Evolutionary conservation across 306 rosid genomes (phyloP).

Genomic region (Canavalia ensiformis): DNA sequence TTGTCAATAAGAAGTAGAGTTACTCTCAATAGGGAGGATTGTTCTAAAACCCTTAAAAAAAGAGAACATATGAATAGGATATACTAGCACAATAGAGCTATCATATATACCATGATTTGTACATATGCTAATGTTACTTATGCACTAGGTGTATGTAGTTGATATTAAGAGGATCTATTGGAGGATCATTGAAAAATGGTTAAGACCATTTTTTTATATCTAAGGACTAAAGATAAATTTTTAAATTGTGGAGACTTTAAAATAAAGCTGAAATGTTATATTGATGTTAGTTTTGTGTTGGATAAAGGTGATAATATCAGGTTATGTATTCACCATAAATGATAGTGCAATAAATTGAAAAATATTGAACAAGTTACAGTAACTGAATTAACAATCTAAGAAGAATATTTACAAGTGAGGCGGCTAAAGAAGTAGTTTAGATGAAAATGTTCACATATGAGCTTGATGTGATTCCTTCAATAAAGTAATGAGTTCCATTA

Average conservation of each 20-base stretch:
- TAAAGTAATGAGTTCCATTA: background rate
- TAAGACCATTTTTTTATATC: background rate
- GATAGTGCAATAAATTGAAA: background rate
- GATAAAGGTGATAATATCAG: background rate
- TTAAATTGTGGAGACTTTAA: background rate
- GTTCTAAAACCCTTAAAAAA: background rate
- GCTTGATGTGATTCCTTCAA: constrained; percentile 8
- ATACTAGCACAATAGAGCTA: background rate
- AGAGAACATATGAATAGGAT: background rate
- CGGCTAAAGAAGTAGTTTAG: background rate
- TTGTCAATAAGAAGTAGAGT: background rate
- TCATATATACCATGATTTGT: too few relatives aligned
- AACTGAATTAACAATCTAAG: background rate
- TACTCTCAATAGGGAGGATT: background rate
- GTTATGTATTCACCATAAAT: background rate
- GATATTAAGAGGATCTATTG: too few relatives aligned
- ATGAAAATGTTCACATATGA: background rate
- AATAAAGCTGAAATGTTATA: background rate
- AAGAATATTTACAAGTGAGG: background rate
- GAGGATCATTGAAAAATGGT: background rate
- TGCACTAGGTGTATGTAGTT: too few relatives aligned
- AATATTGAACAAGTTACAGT: background rate
- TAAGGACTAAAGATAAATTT: background rate
- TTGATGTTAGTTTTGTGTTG: background rate
- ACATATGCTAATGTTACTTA: too few relatives aligned